Base-by-base conservation (phyloP, 257 asterid species). In the Scutellaria barbata region DNA sequence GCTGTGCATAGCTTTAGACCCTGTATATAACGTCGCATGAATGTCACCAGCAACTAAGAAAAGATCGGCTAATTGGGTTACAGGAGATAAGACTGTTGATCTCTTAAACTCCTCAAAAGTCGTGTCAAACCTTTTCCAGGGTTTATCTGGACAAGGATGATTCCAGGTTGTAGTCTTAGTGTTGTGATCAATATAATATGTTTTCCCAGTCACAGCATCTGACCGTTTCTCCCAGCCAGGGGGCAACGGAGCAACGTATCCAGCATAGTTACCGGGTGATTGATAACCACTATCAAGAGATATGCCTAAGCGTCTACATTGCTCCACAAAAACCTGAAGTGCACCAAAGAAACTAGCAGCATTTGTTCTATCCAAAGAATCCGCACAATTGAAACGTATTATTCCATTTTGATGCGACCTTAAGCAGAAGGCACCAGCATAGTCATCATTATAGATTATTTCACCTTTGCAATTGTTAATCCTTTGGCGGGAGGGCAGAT, bases 291-390 rank as follows among this genome's bases (percentile, higher is more conserved):
- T 94, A 77, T 94, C 99, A 71, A 94, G 96, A 68, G 96, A 94
- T 85, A 94, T 85, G 77, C 99, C 96, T 77, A 94, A 77, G 84
- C 98, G 84, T 81, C 99, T 88, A 66, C 99, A 94, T 75, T 94
- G 99, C 88, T 91, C 99, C 80, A 83, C 84, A 82, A 94, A 92
- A 75, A 84, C 96, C 83, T 94, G 99, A 62, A 94, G 96, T 18
- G 99, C 93, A 79, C 99, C 99, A 85, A 94, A 94, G 81, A 77
- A 94, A 85, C 99, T 94, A 72, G 99, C 99, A 71, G 99, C 99
- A 82, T 94, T 94, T 72, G 99, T 94, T 82, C 99, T 89, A 80
- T 94, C 99, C 81, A 94, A 82, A 43, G 99, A 94, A 84, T 94
- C 99, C 6, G 99, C 99, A 80, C 99, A 94, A 77, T 94, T 94